Evolutionary conservation across 345 rosid species (phyloP).

Genomic region (Gossypium raimondii): DNA sequence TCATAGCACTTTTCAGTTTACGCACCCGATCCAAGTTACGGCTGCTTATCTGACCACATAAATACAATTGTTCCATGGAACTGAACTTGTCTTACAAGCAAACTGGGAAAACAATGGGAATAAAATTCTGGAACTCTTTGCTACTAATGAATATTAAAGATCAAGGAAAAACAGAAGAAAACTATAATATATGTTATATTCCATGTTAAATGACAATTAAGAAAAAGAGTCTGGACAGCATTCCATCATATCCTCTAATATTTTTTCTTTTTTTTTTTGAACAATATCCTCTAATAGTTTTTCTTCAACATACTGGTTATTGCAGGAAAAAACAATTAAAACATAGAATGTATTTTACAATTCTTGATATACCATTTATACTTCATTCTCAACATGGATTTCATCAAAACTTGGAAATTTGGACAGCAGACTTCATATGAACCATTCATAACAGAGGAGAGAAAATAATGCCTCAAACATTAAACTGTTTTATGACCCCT

Average conservation of each 20-base stretch:
- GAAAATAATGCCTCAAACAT: neutral
- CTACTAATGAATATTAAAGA: neutral
- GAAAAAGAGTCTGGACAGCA: neutral
- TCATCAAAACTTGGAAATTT: neutral
- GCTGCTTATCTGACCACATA: constrained; percentile 46
- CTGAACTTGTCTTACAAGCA: constrained; percentile 4
- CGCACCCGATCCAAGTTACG: constrained; percentile 51
- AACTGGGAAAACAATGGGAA: constrained; percentile 1
- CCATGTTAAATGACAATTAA: neutral
- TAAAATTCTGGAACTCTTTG: neutral
- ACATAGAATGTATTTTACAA: neutral
- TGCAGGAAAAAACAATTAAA: neutral
- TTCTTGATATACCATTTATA: neutral
- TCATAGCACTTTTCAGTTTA: constrained; percentile 56
- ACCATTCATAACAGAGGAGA: neutral
- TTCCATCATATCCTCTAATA: neutral
- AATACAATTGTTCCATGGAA: constrained; percentile 7
- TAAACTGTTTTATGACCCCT: neutral
- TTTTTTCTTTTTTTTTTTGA: too few relatives aligned
- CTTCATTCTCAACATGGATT: neutral
- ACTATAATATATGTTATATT: neutral
- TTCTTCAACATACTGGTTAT: neutral
- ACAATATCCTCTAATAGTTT: neutral
- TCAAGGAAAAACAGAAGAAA: neutral
- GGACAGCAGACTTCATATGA: neutral